Evolutionary conservation across 192 early-diverging fungal species (phyloP).

Genomic region (Coemansia sp.): DNA sequence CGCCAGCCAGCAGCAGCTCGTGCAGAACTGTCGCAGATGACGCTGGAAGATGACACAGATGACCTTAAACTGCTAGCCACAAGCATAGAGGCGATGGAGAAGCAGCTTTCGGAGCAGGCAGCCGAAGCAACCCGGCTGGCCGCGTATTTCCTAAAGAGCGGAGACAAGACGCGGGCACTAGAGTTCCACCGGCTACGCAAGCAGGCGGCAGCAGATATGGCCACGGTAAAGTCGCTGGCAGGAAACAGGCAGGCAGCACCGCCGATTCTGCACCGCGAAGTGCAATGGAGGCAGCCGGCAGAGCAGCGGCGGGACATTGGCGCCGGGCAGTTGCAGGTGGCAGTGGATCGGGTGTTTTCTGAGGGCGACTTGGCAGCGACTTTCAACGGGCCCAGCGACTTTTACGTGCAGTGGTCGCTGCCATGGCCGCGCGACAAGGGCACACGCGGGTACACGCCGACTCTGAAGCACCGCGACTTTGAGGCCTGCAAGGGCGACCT

Average conservation of each 20-base stretch:
- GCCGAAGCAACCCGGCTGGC: constrained; percentile 30
- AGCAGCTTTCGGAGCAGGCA: constrained; percentile 19
- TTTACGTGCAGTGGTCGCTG: constrained; percentile 47
- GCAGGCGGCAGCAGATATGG: constrained; percentile 36
- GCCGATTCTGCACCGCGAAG: constrained; percentile 32
- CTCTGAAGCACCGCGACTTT: constrained; percentile 36
- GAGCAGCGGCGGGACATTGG: constrained; percentile 47
- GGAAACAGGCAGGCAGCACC: constrained; percentile 29
- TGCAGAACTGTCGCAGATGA: too few relatives aligned
- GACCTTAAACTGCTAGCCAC: too few relatives aligned
- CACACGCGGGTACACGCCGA: constrained; percentile 36
- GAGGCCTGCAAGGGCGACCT: constrained; percentile 25
- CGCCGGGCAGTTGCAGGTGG: constrained; percentile 37
- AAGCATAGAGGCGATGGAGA: constrained; percentile 27
- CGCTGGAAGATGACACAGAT: too few relatives aligned
- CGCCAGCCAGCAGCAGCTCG: too few relatives aligned
- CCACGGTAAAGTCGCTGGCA: constrained; percentile 18
- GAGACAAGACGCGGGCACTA: constrained; percentile 37
- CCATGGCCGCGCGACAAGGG: constrained; percentile 40
- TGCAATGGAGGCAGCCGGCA: constrained; percentile 32
- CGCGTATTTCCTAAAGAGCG: constrained; percentile 26
- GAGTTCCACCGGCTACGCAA: constrained; percentile 46
- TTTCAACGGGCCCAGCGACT: constrained; percentile 27
- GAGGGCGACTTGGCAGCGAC: constrained; percentile 45
- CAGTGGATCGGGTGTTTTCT: constrained; percentile 30